These are phyloP conservation scores for Colletotrichum plurivorum DNA, from an alignment of 2,329 filamentous ascomycete genomes.

Conservation along the genomic window DNA sequence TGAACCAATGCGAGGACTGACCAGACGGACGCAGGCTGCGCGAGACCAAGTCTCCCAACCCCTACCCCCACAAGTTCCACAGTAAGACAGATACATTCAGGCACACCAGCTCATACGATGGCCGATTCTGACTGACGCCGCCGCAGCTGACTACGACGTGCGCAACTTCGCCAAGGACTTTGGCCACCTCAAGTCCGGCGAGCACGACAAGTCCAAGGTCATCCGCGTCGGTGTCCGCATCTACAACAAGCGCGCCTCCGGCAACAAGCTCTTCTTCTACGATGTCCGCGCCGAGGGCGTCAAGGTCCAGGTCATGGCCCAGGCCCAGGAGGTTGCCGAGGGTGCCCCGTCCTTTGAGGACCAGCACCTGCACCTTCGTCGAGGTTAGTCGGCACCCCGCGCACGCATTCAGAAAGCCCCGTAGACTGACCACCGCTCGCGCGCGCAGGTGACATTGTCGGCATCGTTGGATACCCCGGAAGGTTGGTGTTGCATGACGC, in stretches of 20 bases:
- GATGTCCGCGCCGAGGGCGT: conserved; percentile 77
- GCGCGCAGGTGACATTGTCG: conserved; percentile 81
- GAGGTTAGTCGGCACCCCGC: conserved; percentile 58
- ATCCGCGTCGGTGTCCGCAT: conserved; percentile 88
- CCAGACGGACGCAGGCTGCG: conserved; percentile 62
- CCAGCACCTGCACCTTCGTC: conserved; percentile 89
- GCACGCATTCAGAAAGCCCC: neutral
- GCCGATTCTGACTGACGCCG: conserved; percentile 36
- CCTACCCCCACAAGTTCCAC: conserved; percentile 85
- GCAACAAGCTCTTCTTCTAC: conserved; percentile 92
- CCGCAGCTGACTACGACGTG: conserved; percentile 87
- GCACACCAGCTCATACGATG: too few species aligned
- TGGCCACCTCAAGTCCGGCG: conserved; percentile 87
- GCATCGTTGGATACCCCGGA: conserved; percentile 86
- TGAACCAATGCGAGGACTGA: conserved; percentile 71
- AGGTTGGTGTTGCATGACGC: conserved; percentile 33
- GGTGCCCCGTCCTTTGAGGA: conserved; percentile 80
- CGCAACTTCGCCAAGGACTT: conserved; percentile 85
- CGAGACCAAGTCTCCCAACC: conserved; percentile 80
- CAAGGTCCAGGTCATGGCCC: conserved; percentile 93
- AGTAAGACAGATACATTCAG: conserved; percentile 40
- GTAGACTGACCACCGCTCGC: conserved; percentile 5
- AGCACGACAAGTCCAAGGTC: conserved; percentile 81
- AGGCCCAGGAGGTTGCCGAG: conserved; percentile 82
- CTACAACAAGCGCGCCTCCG: conserved; percentile 87